Percentiles rank a stretch among this genome's conserved stretches.
phyloP scores from a whole-genome alignment of 805 yeast genomes.

The Wickerhamomyces sydowiorum region DNA sequence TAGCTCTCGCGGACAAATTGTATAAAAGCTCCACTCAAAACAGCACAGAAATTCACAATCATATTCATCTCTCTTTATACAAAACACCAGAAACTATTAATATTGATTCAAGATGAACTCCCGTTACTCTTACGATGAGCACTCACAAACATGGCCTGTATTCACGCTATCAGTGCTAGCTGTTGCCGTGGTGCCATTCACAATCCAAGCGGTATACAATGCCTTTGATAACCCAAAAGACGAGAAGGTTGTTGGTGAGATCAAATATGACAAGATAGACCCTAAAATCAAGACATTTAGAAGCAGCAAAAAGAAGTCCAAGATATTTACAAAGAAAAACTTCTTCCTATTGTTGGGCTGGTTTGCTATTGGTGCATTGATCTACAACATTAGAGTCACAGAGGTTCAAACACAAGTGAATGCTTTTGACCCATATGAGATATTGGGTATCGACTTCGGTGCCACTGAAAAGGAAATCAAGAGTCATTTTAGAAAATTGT shows the following conservation, averaged over 20 bases:
- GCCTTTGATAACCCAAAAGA: conserved; percentile 1
- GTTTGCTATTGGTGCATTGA: conserved; percentile 30
- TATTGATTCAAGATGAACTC: conserved; percentile 20
- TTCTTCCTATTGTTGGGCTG: conserved; percentile 20
- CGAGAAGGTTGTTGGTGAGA: conserved; percentile 8
- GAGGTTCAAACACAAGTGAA: conserved; percentile 36
- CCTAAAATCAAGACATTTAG: conserved; percentile 19
- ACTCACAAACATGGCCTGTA: conserved; percentile 23
- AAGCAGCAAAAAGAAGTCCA: conserved; percentile 3
- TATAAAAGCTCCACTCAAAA: too few species aligned
- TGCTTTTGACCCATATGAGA: conserved; percentile 85
- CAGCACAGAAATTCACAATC: too few species aligned
- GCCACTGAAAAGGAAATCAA: conserved; percentile 76
- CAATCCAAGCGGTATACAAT: conserved; percentile 9
- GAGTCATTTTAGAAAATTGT: conserved; percentile 77
- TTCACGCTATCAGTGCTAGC: conserved; percentile 20
- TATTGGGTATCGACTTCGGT: conserved; percentile 64
- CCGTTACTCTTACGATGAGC: conserved; percentile 21
- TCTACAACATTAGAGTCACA: conserved; percentile 26
- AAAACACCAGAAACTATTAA: too few species aligned
- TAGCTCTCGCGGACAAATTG: too few species aligned
- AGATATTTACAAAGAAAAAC: conserved; percentile 6
- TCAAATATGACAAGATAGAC: conserved; percentile 18
- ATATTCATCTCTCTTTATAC: too few species aligned
- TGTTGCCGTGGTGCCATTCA: conserved; percentile 18